Base-by-base conservation (phyloP, 805 yeast genomes). In the Tetrapisispora arboricola region DNA sequence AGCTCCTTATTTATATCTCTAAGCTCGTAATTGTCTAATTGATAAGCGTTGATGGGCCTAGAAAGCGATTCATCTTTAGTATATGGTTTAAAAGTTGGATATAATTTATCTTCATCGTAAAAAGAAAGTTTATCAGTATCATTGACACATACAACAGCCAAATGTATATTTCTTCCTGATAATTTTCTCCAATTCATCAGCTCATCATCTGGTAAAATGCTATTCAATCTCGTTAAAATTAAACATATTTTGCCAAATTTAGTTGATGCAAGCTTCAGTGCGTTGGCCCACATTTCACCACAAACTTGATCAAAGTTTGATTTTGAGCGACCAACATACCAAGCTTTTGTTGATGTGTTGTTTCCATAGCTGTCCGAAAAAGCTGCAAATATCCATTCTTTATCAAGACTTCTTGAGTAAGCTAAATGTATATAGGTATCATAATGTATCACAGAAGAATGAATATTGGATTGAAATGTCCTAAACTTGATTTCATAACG, bases 281-380 rank as follows among this genome's bases (percentile, higher is more conserved):
- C 80, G 11, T 71, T 70, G 4, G 66, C 64, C 81, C 88, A 79
- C 15, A 84, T 75, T 42, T 80, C 82, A 49, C 74, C 76, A 46
- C 83, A 72, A 2, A 81, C 75, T 1, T 69, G 64, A 30, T 78
- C 78, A 53, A 76, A 71, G n/a, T 61, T 52, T 2, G 52, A 48
- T 31, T 53, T 63, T 1, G 64, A 53, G 41, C 49, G 51, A 40
- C 63, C 62, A 56, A 54, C 70, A 49, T 68, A 71, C 88, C 90
- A 83, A 0, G 86, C 71, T 48, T 76, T 79, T 0, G 79, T 72
- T 35, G 68, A 70, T 15, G 78, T 73, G 11, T 75, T 68, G 3
- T 68, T 66, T 0, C 95, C 95, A 56, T 73, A 71, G 37, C 88
- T 90, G 53, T 90, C 95, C 0, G 92, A 71, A 94, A 96, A 86